Conservation (phyloP, 768 basidiomycete genomes). For the Phlebiopsis flavidoalba region DNA sequence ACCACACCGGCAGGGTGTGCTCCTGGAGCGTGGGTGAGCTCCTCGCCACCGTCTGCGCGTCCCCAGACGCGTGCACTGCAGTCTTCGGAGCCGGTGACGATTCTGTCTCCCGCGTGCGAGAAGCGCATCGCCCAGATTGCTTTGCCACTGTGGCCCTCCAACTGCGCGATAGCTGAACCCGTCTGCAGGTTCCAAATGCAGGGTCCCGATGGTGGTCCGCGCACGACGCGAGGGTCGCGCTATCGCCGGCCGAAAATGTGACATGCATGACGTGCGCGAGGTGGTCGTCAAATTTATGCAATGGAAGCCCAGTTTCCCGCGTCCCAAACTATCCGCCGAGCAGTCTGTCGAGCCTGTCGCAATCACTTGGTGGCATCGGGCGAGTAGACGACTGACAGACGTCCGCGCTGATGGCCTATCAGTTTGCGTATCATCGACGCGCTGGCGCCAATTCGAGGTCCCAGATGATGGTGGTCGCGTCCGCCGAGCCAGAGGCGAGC, state of each 20-base stretch:
- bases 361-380: conserved; percentile 14
- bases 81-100: conserved; percentile 23
- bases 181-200: conserved; percentile 15
- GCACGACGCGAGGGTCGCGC: conserved; percentile 12
- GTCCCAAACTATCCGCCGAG: conserved; percentile 19
- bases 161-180: not conserved
- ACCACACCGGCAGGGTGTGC: conserved; percentile 23
- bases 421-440: conserved; percentile 13
- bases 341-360: conserved; percentile 20
- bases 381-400: conserved; percentile 18
- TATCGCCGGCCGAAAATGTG: conserved; percentile 18
- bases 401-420: conserved; percentile 6
- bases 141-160: conserved; percentile 18
- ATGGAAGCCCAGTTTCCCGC: not conserved
- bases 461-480: conserved; percentile 18
- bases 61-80: conserved; percentile 19
- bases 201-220: not conserved
- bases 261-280: conserved; percentile 7
- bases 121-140: conserved; percentile 14
- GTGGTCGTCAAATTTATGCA: not conserved
- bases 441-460: conserved; percentile 8
- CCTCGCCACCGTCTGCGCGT: conserved; percentile 12
- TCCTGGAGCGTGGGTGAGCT: conserved; percentile 5
- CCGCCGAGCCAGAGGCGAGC: conserved; percentile 21
- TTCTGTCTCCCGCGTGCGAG: conserved; percentile 14